Evolutionary conservation across 139 green algal genomes (phyloP).

Genomic region (Ulvella scutata): DNA sequence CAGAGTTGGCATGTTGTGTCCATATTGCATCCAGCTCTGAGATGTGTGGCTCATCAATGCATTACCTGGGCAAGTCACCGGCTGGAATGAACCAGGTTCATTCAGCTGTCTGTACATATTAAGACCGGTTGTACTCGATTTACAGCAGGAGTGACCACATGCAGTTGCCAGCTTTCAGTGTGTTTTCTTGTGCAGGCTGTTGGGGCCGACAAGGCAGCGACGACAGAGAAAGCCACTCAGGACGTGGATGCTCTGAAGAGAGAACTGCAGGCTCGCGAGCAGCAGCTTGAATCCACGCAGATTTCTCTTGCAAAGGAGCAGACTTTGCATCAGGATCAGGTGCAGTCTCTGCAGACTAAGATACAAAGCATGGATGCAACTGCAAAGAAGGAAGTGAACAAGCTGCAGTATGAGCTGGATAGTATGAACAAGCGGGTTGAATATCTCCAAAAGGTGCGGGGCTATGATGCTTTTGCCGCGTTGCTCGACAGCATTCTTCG

Average conservation of each 20-base stretch:
- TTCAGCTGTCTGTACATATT: too few relatives aligned
- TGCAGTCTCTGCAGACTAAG: neutral
- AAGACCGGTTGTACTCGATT: too few relatives aligned
- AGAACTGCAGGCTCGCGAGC: neutral
- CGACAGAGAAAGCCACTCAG: neutral
- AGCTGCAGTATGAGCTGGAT: neutral
- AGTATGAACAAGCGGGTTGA: neutral
- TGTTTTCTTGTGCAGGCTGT: neutral
- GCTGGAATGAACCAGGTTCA: too few relatives aligned
- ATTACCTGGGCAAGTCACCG: too few relatives aligned
- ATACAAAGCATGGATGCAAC: neutral
- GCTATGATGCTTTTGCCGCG: too few relatives aligned
- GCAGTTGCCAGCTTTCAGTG: too few relatives aligned
- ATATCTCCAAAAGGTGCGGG: neutral
- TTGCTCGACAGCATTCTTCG: too few relatives aligned
- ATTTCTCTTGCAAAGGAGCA: too few relatives aligned
- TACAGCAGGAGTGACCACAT: too few relatives aligned
- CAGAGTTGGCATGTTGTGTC: too few relatives aligned
- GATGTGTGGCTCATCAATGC: too few relatives aligned
- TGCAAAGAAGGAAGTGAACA: neutral
- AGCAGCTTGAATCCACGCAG: neutral
- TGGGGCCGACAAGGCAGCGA: neutral
- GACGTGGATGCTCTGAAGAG: neutral
- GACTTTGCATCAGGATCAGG: neutral
- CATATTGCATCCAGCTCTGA: too few relatives aligned